phyloP scores from a whole-genome alignment of 371 early-diverging fungal genomes.

The Choanephora cucurbitarum region DNA sequence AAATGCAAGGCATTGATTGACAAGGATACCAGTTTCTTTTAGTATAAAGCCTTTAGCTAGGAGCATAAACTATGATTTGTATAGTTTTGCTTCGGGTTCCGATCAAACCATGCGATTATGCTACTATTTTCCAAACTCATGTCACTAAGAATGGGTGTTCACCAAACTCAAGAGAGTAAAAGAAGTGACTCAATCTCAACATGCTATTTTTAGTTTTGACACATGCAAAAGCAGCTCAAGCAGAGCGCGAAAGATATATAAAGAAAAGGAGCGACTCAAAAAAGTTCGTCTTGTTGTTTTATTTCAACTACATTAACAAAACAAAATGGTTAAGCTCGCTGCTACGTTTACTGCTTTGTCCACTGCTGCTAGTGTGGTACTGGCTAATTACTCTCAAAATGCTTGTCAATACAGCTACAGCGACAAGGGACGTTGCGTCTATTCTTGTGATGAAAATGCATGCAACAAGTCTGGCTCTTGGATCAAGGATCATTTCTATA shows the following conservation, averaged over 20 bases:
- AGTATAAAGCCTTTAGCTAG: too few relatives aligned
- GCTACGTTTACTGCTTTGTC: not conserved
- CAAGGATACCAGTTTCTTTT: too few relatives aligned
- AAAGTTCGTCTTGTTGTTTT: not conserved
- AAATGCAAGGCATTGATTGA: too few relatives aligned
- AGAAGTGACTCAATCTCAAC: too few relatives aligned
- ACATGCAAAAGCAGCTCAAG: not conserved
- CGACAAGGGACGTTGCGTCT: not conserved
- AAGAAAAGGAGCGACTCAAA: not conserved
- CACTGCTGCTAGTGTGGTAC: not conserved
- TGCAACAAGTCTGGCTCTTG: not conserved
- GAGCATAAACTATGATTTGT: too few relatives aligned
- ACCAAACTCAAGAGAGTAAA: too few relatives aligned
- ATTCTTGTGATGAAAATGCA: not conserved
- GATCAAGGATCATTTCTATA: not conserved
- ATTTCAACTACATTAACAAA: not conserved
- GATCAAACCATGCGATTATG: too few relatives aligned
- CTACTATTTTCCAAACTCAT: too few relatives aligned
- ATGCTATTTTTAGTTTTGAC: too few relatives aligned
- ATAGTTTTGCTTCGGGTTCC: too few relatives aligned
- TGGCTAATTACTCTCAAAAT: not conserved
- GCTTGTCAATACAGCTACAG: not conserved
- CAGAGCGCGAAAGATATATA: not conserved
- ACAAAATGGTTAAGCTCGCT: not conserved
- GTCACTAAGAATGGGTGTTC: too few relatives aligned